Base-by-base conservation (phyloP, 192 early-diverging fungal genomes). In the Coemansia sp. region DNA sequence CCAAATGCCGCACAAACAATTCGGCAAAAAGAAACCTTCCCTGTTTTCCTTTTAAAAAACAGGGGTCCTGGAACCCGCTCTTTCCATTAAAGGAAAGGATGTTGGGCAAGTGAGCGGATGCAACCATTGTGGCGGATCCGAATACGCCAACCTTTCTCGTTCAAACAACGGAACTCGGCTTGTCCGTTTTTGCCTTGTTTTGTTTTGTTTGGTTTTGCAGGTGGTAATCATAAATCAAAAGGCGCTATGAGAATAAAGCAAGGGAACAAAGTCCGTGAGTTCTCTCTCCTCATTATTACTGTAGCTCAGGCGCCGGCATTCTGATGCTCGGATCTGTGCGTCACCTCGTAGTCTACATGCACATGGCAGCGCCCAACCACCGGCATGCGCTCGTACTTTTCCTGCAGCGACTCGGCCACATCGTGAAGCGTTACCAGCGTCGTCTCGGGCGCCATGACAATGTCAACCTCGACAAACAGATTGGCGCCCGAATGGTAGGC, bases 381-480 rank as follows among this genome's bases (percentile, higher is more conserved):
- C 5, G 89, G 87, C 44, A 99, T 69, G 7, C 77, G 83, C 72
- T 98, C 97, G 23, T 97, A 77, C 77, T 95, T 94, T 56, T 89
- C 87, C 76, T 99, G 94, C 54, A 98, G 84, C 67, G 85, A 81
- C 71, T 97, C 95, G 13, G 92, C 93, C 62, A 99, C 93, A 69
- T 98, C 97, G 70, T 99, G 97, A n/a, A 92, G 83, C 43, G 89
- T 88, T 12, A 83, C 65, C 64, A 99, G 75, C 42, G 90, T 84
- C 61, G 94, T 97, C 16, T 87, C 86, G 1, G 92, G 90, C 32
- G 92, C 89, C 79, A 98, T 87, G 16, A 99, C 94, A 68, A 99
- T 94, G 81, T 99, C 96, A 8, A 99, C 92, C 63, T 99, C 97
- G 15, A 95, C 94, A 87, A 93, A 94, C 57, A 94, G 80, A 67